phyloP scores from a whole-genome alignment of 176 grass and related monocot genomes.

The Oryza longistaminata region DNA sequence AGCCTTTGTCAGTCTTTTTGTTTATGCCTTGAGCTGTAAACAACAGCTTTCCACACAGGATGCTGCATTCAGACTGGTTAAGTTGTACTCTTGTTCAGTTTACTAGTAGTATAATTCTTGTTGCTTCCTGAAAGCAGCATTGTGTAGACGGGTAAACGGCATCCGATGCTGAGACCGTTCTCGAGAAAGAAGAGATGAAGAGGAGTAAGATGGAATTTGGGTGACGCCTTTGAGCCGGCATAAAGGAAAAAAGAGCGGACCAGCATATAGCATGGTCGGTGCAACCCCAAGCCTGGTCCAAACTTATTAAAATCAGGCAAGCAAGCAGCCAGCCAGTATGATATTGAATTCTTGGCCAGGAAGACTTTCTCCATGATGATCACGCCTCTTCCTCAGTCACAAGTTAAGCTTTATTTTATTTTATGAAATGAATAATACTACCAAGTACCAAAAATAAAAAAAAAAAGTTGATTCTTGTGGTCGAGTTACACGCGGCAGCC shows the following conservation, averaged over 20 bases:
- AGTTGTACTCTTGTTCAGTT: not conserved
- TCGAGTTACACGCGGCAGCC: slow-evolving; percentile 1
- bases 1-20: too few relatives aligned
- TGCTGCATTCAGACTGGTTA: not conserved
- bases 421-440: not conserved
- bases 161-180: not conserved
- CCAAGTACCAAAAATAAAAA: too few relatives aligned
- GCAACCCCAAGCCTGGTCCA: not conserved
- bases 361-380: not conserved
- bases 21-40: too few relatives aligned
- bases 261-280: not conserved
- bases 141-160: not conserved
- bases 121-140: not conserved
- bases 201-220: not conserved
- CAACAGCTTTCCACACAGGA: not conserved
- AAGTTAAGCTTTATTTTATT: not conserved
- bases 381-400: not conserved
- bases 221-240: not conserved
- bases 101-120: too few relatives aligned
- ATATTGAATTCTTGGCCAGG: not conserved
- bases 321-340: not conserved
- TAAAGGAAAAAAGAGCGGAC: not conserved
- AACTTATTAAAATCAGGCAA: not conserved
- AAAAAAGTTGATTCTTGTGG: not conserved
- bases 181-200: not conserved